phyloP scores from a whole-genome alignment of 2,329 filamentous ascomycete species.

The Esteya vermicola region DNA sequence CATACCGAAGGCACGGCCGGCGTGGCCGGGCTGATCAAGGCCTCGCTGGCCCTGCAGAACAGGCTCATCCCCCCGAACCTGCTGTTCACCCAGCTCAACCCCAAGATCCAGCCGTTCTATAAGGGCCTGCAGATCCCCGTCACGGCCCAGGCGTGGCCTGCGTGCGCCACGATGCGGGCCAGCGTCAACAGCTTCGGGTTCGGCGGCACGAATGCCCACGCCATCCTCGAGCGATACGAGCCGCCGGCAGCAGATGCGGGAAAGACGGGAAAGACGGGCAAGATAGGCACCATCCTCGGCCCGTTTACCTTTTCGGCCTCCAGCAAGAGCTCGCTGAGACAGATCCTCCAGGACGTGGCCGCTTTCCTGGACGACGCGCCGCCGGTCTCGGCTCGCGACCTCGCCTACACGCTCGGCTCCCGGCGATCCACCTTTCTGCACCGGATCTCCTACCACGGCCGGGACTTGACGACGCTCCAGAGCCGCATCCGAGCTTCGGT shows the following conservation, averaged over 20 bases:
- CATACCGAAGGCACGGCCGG: constrained; percentile 11
- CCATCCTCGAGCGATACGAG: constrained; percentile 27
- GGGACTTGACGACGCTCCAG: no score
- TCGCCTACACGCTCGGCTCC: constrained; percentile 11
- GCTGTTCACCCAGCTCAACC: constrained; percentile 14
- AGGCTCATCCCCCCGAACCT: constrained; percentile 16
- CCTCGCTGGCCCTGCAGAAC: constrained; percentile 16
- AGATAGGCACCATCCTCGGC: background rate
- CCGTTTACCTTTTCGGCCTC: background rate
- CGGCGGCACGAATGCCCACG: constrained; percentile 40
- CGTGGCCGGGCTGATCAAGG: constrained; percentile 18
- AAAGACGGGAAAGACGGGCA: background rate
- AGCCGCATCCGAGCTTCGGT: no score
- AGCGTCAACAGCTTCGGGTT: constrained; percentile 42
- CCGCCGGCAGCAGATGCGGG: no score
- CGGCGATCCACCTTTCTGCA: constrained; percentile 8
- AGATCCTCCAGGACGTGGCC: background rate
- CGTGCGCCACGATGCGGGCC: constrained; percentile 24
- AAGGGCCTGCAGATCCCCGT: constrained; percentile 13
- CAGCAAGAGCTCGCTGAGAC: background rate
- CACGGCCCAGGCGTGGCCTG: constrained; percentile 5
- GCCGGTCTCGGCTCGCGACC: constrained; percentile 3
- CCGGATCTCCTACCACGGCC: no score
- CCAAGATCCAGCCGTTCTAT: constrained; percentile 13
- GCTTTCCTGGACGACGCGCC: constrained; percentile 1